Evolutionary conservation across 2,329 filamentous ascomycete genomes (phyloP), one percentile per base, ranked within the genome.

Genomic region (Claviceps digitariae): DNA sequence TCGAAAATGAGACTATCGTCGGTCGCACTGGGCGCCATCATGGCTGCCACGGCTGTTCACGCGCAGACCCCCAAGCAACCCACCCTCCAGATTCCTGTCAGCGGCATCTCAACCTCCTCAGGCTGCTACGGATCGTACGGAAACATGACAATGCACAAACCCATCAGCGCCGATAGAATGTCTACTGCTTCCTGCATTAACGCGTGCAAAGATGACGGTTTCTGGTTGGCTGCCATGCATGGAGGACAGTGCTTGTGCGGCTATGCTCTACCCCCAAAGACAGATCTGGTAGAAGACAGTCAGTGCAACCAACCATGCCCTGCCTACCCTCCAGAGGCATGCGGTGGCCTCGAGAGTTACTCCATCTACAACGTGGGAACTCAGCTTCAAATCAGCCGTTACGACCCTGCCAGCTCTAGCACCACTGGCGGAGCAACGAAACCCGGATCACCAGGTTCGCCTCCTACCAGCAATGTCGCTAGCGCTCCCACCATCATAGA

Each of bases 171-270:
- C 12, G 34, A 55, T 1, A 50, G 48, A 2, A 59, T 70, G 23
- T 66, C 67, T 5, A 69, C 69, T 13, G 75, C 74, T 52, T 55
- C 58, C 13, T 82, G 78, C 59, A 59, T 58, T 15, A 31, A 58
- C 0, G 50, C 60, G 1, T 80, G 77, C 61, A 62, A 67, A 2
- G 62, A 67, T 0, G 61, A 72, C 8, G 73, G 76, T 38, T 71
- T 66, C 34, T 59, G 74, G 1, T 84, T 89, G 8, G 79, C 83
- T 61, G 87, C 75, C 34, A 69, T 87, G 46, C 78, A 75, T 8
- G 74, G 75, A 20, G 78, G 78, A 17, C 72, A 74, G 20, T 95
- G 90, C 69, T 87, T 74, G 62, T 95, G 90, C 62, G 90, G 89
- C 55, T 70, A 81, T 57, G 68, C 74, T 55, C 75, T 90, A 48